Evolutionary conservation across 257 asterid species (phyloP).

Genomic region (Osmanthus fragrans): DNA sequence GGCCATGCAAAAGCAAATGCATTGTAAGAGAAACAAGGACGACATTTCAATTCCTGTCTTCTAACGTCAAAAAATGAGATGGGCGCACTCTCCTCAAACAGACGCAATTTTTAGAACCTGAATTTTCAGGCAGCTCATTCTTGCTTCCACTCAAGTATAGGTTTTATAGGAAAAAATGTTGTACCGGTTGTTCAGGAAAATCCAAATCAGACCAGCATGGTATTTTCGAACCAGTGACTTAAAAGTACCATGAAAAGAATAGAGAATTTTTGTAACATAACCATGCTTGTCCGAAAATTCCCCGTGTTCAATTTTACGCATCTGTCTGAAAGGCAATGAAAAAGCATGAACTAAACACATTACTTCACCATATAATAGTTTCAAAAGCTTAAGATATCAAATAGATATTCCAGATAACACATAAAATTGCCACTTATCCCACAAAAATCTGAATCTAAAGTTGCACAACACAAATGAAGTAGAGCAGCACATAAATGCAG

Average conservation of each 20-base stretch:
- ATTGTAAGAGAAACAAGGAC: constrained; percentile 30
- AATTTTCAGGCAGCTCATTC: background rate
- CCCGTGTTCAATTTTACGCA: background rate
- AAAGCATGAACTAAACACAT: background rate
- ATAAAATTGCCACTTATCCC: background rate
- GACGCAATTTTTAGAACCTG: background rate
- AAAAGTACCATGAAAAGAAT: no score
- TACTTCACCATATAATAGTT: background rate
- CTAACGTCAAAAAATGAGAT: background rate
- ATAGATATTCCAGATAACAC: background rate
- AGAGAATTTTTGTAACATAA: background rate
- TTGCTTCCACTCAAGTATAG: background rate
- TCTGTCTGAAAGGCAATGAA: background rate
- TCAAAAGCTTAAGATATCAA: background rate
- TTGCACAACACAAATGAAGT: constrained; percentile 9
- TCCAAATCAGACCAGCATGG: no score
- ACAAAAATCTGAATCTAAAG: constrained; percentile 8
- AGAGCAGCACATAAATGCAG: constrained; percentile 13
- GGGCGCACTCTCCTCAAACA: background rate
- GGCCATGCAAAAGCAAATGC: constrained; percentile 44
- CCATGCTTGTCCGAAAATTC: background rate
- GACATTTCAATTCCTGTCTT: constrained; percentile 25
- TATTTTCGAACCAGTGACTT: no score
- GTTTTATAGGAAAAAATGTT: no score
- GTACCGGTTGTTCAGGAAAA: no score